Evolutionary conservation across 106 monocot species (phyloP), one percentile per base, ranked within the genome.

Genomic region (Dioscorea dumetorum): DNA sequence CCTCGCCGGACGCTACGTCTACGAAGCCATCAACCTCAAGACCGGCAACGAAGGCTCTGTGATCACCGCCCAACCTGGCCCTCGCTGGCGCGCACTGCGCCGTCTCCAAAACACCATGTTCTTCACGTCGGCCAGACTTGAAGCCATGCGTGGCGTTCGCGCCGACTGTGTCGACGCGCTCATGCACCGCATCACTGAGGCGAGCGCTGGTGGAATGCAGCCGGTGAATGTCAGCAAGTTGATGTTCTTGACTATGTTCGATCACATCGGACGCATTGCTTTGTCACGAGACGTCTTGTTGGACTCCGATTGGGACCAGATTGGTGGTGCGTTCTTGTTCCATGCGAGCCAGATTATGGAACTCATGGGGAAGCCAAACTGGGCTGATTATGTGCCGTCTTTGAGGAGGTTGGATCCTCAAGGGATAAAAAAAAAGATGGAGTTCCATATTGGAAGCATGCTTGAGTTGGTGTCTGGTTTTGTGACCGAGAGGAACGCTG

Each of bases 61-160:
- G 34, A 70, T 70, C 76, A 76, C 69, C 4, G 69, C 69, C 15
- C 76, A 76, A 53, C 61, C 11, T 20, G 76, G 76, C 9, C 57
- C 52, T 4, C 48, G 32, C 22, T 76, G 76, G 76, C 76, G 69
- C 60, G 62, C 69, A 69, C 61, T 76, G 52, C 28, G 76, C n/a
- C 76, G 76, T 1, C 76, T 76, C 34, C 69, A 52, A 33, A 49
- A 31, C 34, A 53, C 61, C 22, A 61, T 50, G 12, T 48, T 76
- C 63, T 62, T 76, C 63, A 51, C 69, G 41, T 10, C 34, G 3
- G 7, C 68, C 22, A 60, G 69, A 4, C 69, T 76, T 28, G 69
- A 76, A 31, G 61, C 61, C 17, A 31, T 41, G 62, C 23, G 21
- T 22, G 34, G 32, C 22, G 69, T 76, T 9, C 68, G 76, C 13